Conservation (phyloP, 1,284 basidiomycete species). For the Pseudozyma thailandica region DNA sequence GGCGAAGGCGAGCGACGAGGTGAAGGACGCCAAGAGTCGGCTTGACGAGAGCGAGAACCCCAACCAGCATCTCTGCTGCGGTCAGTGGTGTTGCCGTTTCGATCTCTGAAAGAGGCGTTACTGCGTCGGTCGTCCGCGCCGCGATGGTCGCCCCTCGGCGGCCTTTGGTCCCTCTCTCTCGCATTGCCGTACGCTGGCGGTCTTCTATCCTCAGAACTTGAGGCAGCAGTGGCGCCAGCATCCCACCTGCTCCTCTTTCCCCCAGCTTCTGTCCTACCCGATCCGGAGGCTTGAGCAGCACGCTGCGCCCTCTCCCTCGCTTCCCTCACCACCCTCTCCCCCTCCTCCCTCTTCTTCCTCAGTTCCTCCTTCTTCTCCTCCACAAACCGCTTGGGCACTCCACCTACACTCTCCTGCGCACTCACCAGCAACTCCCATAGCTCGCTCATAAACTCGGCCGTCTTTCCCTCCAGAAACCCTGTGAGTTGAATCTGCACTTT, state of each 20-base stretch:
- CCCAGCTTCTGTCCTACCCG: conserved; percentile 71
- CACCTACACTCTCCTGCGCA: conserved; percentile 86
- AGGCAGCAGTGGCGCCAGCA: conserved; percentile 15
- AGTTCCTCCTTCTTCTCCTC: conserved; percentile 96
- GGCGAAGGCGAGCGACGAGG: conserved; percentile 15
- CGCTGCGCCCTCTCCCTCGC: conserved; percentile 60
- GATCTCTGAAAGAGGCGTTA: not conserved
- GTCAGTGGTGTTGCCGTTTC: conserved; percentile 70
- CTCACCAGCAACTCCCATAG: conserved; percentile 90
- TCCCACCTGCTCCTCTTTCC: conserved; percentile 46
- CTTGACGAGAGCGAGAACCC: conserved; percentile 22
- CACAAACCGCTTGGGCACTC: conserved; percentile 91
- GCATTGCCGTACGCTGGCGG: conserved; percentile 11
- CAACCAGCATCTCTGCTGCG: conserved; percentile 68
- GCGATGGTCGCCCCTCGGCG: not conserved
- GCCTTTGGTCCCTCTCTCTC: conserved; percentile 1
- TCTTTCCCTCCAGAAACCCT: conserved; percentile 83
- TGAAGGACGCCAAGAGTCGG: conserved; percentile 4
- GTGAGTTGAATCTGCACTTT: conserved; percentile 94
- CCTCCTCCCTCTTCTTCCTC: conserved; percentile 77
- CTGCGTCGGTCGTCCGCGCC: conserved; percentile 3
- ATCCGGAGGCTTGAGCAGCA: conserved; percentile 57
- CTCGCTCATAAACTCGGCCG: conserved; percentile 83
- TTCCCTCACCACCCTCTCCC: conserved; percentile 77
- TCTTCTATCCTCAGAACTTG: conserved; percentile 5